These are phyloP conservation scores for Blakeslea trispora DNA, from an alignment of 371 early-diverging fungal species.

Conservation along the genomic window DNA sequence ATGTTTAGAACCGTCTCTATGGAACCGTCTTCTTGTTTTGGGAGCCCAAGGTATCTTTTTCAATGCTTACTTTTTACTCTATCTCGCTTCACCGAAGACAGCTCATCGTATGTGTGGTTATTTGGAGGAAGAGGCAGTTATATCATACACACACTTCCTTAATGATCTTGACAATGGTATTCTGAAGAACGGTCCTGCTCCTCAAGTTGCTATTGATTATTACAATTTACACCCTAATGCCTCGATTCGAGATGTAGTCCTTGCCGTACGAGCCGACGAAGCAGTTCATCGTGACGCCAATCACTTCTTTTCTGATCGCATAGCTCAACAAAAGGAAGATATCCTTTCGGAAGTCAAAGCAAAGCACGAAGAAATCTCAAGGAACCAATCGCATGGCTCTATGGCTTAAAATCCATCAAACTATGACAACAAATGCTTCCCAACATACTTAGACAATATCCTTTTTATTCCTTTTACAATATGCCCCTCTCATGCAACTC, in stretches of 20 bases:
- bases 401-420: neutral
- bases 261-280: conserved; percentile 96
- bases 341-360: conserved; percentile 16
- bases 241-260: conserved; percentile 88
- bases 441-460: no score
- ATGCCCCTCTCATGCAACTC: no score
- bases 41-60: conserved; percentile 88
- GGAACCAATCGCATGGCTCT: neutral
- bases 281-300: conserved; percentile 95
- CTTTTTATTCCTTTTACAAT: no score
- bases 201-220: conserved; percentile 86
- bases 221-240: conserved; percentile 87
- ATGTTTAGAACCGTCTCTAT: conserved; percentile 66
- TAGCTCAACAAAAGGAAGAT: conserved; percentile 27
- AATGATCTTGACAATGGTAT: conserved; percentile 84
- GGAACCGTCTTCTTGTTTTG: conserved; percentile 68
- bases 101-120: conserved; percentile 85
- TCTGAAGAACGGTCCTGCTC: conserved; percentile 69
- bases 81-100: conserved; percentile 78
- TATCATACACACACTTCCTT: conserved; percentile 90
- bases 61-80: conserved; percentile 85
- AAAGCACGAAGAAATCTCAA: conserved; percentile 3
- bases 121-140: conserved; percentile 92
- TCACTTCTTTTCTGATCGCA: conserved; percentile 80
- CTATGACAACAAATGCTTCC: no score